phyloP scores from a whole-genome alignment of 768 basidiomycete genomes.

The Phanerochaete carnosa region DNA sequence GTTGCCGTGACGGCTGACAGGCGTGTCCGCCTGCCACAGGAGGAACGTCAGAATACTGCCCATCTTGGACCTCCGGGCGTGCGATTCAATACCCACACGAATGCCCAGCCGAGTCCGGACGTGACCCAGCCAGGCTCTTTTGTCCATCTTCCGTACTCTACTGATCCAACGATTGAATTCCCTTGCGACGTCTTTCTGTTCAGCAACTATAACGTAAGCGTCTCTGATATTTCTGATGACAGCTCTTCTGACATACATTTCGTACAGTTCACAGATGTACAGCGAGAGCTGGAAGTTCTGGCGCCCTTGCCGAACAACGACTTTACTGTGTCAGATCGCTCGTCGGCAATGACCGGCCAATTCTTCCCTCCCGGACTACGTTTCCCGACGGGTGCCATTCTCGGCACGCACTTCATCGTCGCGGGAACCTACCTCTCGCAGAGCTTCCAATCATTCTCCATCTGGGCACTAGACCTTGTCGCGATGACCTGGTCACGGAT shows the following conservation, averaged over 20 bases:
- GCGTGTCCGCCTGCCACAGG: conserved; percentile 65
- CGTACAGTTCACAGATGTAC: conserved; percentile 85
- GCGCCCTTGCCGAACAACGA: conserved; percentile 73
- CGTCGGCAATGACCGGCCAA: conserved; percentile 73
- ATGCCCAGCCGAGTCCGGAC: conserved; percentile 37
- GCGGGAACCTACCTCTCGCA: conserved; percentile 96
- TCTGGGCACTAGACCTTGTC: conserved; percentile 90
- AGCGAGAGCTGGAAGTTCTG: conserved; percentile 91
- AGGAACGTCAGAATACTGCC: conserved; percentile 41
- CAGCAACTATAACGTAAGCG: conserved; percentile 89
- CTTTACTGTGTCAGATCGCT: conserved; percentile 79
- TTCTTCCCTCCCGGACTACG: conserved; percentile 92
- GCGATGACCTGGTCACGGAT: conserved; percentile 85
- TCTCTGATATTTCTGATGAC: conserved; percentile 9
- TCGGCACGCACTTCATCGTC: conserved; percentile 89
- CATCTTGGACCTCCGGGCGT: conserved; percentile 51
- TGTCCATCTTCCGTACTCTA: conserved; percentile 74
- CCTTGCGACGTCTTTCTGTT: conserved; percentile 89
- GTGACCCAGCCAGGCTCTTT: conserved; percentile 58
- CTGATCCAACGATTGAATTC: conserved; percentile 64
- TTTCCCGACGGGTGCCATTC: conserved; percentile 91
- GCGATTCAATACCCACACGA: conserved; percentile 52
- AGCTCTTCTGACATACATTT: background rate
- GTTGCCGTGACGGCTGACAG: conserved; percentile 78
- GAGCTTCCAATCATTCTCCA: conserved; percentile 90